These are phyloP conservation scores for Geum urbanum DNA, from an alignment of 306 rosid species.

Conservation along the genomic window DNA sequence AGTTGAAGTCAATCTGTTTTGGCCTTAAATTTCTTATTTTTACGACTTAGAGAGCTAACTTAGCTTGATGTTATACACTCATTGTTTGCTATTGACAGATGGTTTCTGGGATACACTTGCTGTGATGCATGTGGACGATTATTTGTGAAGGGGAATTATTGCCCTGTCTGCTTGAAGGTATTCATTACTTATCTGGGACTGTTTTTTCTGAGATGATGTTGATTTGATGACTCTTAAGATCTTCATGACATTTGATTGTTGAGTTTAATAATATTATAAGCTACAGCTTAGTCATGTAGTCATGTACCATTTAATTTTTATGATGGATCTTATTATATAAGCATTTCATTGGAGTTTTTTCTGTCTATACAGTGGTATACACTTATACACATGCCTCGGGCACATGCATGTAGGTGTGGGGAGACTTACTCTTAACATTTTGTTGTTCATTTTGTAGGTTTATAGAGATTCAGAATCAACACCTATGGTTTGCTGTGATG, in stretches of 20 bases:
- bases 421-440: slow-evolving; percentile 19
- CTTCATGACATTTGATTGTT: not conserved
- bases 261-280: not conserved
- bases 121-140: slow-evolving; percentile 99
- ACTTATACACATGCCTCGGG: not conserved
- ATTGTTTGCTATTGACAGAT: slow-evolving; percentile 48
- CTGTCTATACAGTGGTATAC: no score
- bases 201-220: not conserved
- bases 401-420: not conserved
- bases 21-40: not conserved
- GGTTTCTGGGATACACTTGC: slow-evolving; percentile 97
- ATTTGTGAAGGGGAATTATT: slow-evolving; percentile 94
- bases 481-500: slow-evolving; percentile 98
- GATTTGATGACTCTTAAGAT: not conserved
- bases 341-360: not conserved
- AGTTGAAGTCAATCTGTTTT: not conserved
- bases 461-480: slow-evolving; percentile 99
- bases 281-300: not conserved
- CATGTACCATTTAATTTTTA: not conserved
- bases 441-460: slow-evolving; percentile 53
- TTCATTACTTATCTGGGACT: not conserved
- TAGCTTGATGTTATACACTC: slow-evolving; percentile 18
- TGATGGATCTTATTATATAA: not conserved
- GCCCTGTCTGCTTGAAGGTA: slow-evolving; percentile 99
- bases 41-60: not conserved